A percentile compares a stretch with the other conserved stretches of the same genome.
phyloP scores from a whole-genome alignment of 306 rosid species.

The Cyclanthera cordifolia region DNA sequence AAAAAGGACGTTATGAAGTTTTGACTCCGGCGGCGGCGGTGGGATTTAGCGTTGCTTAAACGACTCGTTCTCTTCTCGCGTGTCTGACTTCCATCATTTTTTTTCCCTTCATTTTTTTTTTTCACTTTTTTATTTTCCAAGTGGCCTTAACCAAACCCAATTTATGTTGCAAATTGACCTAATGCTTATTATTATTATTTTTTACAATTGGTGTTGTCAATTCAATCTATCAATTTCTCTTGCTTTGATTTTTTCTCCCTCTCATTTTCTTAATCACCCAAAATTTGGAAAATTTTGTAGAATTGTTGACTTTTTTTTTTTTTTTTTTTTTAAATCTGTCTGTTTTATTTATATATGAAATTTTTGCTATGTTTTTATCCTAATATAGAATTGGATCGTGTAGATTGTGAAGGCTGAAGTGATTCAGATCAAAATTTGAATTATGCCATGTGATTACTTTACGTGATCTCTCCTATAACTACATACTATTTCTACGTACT shows the following conservation, averaged over 20 bases:
- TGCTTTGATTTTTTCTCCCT: background rate
- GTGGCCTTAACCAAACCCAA: background rate
- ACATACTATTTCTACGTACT: too few species aligned
- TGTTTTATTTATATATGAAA: background rate
- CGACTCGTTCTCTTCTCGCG: constrained; percentile 3
- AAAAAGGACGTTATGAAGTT: background rate
- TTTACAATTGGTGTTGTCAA: background rate
- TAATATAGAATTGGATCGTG: background rate
- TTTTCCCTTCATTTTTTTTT: background rate
- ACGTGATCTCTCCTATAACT: too few species aligned
- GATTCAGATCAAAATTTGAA: too few species aligned
- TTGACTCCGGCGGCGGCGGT: constrained; percentile 4
- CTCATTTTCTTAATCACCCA: background rate
- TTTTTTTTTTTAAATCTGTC: too few species aligned
- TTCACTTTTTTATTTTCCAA: background rate
- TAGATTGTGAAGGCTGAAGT: too few species aligned
- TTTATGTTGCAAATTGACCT: constrained; percentile 1
- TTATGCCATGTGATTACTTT: too few species aligned
- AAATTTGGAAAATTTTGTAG: background rate
- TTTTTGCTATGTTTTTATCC: background rate
- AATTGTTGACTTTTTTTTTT: background rate
- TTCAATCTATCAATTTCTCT: background rate
- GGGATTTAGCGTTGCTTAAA: constrained; percentile 7
- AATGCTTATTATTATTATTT: background rate
- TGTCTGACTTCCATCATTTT: background rate